Evolutionary conservation across 805 yeast species (phyloP).

Genomic region (Saturnispora halmiae): DNA sequence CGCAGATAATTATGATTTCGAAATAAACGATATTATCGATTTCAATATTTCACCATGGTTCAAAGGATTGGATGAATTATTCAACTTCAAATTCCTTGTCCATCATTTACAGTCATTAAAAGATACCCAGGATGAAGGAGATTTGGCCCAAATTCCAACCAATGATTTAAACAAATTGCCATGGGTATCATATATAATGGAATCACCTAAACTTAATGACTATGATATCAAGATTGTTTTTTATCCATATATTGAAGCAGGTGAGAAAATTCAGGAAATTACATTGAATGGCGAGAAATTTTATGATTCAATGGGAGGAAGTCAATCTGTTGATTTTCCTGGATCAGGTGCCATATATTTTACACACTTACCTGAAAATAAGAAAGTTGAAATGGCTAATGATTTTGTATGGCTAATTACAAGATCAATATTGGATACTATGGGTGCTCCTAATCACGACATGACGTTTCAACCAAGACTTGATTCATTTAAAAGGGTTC

Average conservation of each 20-base stretch:
- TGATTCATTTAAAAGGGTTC: slow-evolving; percentile 18
- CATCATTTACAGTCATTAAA: not conserved
- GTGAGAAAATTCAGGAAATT: slow-evolving; percentile 3
- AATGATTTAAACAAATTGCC: slow-evolving; percentile 22
- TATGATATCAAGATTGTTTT: slow-evolving; percentile 14
- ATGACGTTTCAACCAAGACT: slow-evolving; percentile 21
- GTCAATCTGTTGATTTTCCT: slow-evolving; percentile 16
- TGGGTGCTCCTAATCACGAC: slow-evolving; percentile 18
- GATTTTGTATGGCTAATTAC: slow-evolving; percentile 23
- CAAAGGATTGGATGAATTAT: slow-evolving; percentile 1
- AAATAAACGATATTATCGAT: slow-evolving; percentile 16
- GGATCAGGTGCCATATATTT: slow-evolving; percentile 25
- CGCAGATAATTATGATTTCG: slow-evolving; percentile 13
- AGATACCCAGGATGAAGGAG: not conserved
- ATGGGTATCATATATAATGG: slow-evolving; percentile 11
- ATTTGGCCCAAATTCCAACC: slow-evolving; percentile 4
- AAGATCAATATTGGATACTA: slow-evolving; percentile 16
- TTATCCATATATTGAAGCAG: slow-evolving; percentile 21
- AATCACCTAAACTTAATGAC: not conserved
- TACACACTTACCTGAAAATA: slow-evolving; percentile 14
- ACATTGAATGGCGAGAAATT: slow-evolving; percentile 14
- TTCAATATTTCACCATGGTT: slow-evolving; percentile 8
- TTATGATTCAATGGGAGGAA: slow-evolving; percentile 17
- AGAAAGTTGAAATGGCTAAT: not conserved
- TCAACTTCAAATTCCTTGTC: slow-evolving; percentile 4